Conservation (phyloP, 441 rosid genomes). For the Viola pubescens region DNA sequence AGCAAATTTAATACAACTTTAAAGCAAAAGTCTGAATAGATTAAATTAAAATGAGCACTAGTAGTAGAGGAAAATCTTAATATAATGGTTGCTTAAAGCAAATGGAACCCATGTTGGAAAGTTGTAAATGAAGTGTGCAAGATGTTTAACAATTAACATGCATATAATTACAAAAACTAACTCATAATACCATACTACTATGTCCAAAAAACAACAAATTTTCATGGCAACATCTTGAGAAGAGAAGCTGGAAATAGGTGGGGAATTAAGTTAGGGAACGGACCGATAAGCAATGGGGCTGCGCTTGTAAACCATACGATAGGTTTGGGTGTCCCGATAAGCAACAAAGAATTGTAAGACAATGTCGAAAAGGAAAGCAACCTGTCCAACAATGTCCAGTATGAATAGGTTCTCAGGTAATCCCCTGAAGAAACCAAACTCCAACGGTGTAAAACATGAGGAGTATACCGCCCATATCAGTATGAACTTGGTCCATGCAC, state of each 20-base stretch:
- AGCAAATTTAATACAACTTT: too few relatives aligned
- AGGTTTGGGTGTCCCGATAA: constrained; percentile 58
- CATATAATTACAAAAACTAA: neutral
- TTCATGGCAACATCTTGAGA: neutral
- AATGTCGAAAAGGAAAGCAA: constrained; percentile 80
- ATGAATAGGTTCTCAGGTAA: constrained; percentile 62
- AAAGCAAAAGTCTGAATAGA: too few relatives aligned
- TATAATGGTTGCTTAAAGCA: too few relatives aligned
- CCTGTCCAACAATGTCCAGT: constrained; percentile 75
- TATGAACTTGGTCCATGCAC: constrained; percentile 66
- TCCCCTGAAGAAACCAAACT: constrained; percentile 95
- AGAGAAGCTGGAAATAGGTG: neutral
- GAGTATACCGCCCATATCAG: constrained; percentile 89
- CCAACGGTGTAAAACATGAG: constrained; percentile 90
- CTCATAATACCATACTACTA: neutral
- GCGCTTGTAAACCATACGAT: constrained; percentile 55
- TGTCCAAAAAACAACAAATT: neutral
- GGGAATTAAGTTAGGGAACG: constrained; percentile 5
- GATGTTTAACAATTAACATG: neutral
- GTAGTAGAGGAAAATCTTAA: too few relatives aligned
- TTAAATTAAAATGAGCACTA: too few relatives aligned
- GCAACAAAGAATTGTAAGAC: constrained; percentile 62
- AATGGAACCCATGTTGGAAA: too few relatives aligned
- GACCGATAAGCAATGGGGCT: constrained; percentile 66
- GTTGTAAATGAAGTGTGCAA: too few relatives aligned